Percentiles rank a stretch among this genome's conserved stretches.
phyloP scores from a whole-genome alignment of 768 basidiomycete genomes.

The Mycena vulgaris region DNA sequence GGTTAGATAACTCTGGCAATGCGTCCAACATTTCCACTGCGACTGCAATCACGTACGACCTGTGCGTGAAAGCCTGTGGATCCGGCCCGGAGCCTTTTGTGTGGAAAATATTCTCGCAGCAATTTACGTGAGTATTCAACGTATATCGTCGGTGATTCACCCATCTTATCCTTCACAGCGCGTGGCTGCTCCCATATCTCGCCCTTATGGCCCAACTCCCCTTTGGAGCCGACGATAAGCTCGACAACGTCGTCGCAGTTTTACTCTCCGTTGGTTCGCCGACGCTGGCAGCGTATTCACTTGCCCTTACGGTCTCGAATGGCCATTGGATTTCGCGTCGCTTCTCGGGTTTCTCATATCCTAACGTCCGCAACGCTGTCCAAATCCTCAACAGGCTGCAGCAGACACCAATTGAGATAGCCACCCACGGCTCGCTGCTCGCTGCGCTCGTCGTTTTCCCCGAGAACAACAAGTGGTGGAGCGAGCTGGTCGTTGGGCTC shows the following conservation, averaged over 20 bases:
- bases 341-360: conserved; percentile 42
- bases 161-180: conserved; percentile 6
- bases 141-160: background rate
- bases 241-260: conserved; percentile 54
- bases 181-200: conserved; percentile 62
- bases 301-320: conserved; percentile 43
- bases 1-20: conserved; percentile 36
- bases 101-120: conserved; percentile 49
- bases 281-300: conserved; percentile 56
- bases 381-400: conserved; percentile 55
- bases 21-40: conserved; percentile 34
- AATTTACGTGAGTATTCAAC: conserved; percentile 41
- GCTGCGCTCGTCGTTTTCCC: conserved; percentile 56
- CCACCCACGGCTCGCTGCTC: conserved; percentile 43
- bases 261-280: conserved; percentile 60
- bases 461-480: conserved; percentile 59
- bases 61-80: conserved; percentile 43
- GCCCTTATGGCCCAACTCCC: conserved; percentile 60
- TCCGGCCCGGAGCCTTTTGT: conserved; percentile 35
- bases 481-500: conserved; percentile 45
- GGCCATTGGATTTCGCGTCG: conserved; percentile 51
- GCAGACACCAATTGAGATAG: conserved; percentile 54
- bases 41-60: conserved; percentile 41
- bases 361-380: conserved; percentile 47
- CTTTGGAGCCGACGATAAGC: conserved; percentile 52